Conservation (phyloP, 805 yeast species). For the Zygosaccharomyces bisporus region DNA sequence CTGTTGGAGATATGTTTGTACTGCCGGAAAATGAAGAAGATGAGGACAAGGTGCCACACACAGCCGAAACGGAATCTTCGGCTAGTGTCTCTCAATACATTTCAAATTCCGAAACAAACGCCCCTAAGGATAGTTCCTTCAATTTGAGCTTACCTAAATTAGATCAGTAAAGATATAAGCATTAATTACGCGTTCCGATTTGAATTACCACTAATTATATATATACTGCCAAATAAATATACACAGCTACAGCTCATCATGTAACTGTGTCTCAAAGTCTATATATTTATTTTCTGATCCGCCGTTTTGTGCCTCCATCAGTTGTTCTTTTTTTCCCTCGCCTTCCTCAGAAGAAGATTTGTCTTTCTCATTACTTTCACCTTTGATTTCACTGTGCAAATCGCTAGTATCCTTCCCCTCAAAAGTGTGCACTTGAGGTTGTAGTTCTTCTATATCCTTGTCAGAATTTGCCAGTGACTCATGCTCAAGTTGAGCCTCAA, state of each 20-base stretch:
- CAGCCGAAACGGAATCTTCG: slow-evolving; percentile 4
- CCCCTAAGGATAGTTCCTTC: slow-evolving; percentile 17
- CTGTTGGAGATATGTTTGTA: slow-evolving; percentile 51
- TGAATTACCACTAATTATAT: background rate
- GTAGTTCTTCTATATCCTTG: background rate
- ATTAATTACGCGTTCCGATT: background rate
- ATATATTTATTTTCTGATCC: background rate
- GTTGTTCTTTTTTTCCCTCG: background rate
- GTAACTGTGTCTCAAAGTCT: background rate
- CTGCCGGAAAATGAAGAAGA: slow-evolving; percentile 38
- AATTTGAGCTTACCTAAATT: slow-evolving; percentile 23
- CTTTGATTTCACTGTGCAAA: background rate
- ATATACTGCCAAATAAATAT: background rate
- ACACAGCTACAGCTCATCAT: slow-evolving; percentile 7
- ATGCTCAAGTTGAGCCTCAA: background rate
- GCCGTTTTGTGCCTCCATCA: background rate
- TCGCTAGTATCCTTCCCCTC: background rate
- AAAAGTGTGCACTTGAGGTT: background rate
- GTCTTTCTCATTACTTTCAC: background rate
- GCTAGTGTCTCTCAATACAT: slow-evolving; percentile 1
- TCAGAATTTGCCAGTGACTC: background rate
- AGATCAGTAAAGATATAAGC: slow-evolving; percentile 6
- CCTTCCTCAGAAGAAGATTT: background rate
- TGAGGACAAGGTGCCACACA: slow-evolving; percentile 4
- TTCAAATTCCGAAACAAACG: slow-evolving; percentile 5